A percentile compares a stretch with the other conserved stretches of the same genome.
Evolutionary conservation across 73 alveolate species (phyloP).

Genomic region (Tetrahymena elliotti): DNA sequence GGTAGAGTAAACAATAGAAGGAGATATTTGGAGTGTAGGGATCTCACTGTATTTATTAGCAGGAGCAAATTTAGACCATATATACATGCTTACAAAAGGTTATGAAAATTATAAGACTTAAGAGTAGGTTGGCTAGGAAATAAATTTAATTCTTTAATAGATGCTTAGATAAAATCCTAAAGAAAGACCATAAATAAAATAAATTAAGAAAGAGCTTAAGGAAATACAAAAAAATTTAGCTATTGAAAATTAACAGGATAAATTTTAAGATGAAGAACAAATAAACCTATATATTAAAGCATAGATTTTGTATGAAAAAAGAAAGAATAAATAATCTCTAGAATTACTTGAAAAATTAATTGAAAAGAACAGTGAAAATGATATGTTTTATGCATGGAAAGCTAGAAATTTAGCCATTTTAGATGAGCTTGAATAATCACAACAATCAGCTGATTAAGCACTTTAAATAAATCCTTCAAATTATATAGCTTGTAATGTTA

Average conservation of each 20-base stretch:
- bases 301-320: no score
- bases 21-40: background rate
- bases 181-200: background rate
- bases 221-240: no score
- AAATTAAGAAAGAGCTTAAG: no score
- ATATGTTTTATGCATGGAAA: background rate
- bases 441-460: background rate
- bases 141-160: background rate
- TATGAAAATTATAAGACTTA: no score
- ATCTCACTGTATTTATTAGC: background rate
- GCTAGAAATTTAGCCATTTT: background rate
- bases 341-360: background rate
- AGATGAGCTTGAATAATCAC: background rate
- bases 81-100: background rate
- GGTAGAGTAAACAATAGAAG: background rate
- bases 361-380: background rate
- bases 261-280: no score
- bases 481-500: background rate
- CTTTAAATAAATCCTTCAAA: background rate
- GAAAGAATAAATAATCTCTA: background rate
- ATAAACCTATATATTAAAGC: background rate
- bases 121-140: background rate
- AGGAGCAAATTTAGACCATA: background rate
- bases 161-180: background rate
- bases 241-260: no score